Base-by-base conservation (phyloP, 2,329 filamentous ascomycete genomes). In the Diaporthe longicolla region DNA sequence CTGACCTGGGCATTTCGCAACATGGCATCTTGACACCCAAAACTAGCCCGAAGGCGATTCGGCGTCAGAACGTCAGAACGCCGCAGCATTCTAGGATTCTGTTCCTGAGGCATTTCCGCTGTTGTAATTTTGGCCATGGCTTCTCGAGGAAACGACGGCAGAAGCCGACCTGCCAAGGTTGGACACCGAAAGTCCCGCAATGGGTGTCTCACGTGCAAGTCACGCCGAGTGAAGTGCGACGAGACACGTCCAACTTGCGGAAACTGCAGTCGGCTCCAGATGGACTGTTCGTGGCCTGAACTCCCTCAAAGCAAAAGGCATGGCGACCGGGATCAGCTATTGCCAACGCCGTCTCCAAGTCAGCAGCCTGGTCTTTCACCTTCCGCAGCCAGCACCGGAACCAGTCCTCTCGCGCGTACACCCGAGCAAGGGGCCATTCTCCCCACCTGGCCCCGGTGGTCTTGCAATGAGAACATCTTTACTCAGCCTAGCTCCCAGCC, bases 141-240 rank as follows among this genome's bases (percentile, higher is more conserved):
- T 9, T 43, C 69, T 13, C 52, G 45, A 24, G 54, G n/a, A 21
- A 57, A 26, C 11, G 61, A 69, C 13, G 32, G 32, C n/a, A 57
- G 73, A 52, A 50, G 52, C 43, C 58, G 70, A 11, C 57, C 74
- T 19, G 76, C 78, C 71, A 80, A 80, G 74, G 76, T 80, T 15
- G 79, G 79, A 29, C 80, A 82, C 63, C 78, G 78, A 63, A 82
- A 82, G 70, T 81, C 79, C 15, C 79, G 80, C 52, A 79, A 81
- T 26, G 80, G 80, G 4, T 82, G 80, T 71, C 71, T 74, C 13
- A 79, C 77, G 21, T 82, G 80, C 74, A 82, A 81, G 58, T 69
- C 71, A 1, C 78, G 80, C 4, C 79, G 80, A 1, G 80, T 81
- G 40, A 81, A 80, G 72, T 80, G 79, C 61, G 78, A 80, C 68